Evolutionary conservation across 1,139 yeast genomes (phyloP).

Genomic region (Yamadazyma dushanensis): DNA sequence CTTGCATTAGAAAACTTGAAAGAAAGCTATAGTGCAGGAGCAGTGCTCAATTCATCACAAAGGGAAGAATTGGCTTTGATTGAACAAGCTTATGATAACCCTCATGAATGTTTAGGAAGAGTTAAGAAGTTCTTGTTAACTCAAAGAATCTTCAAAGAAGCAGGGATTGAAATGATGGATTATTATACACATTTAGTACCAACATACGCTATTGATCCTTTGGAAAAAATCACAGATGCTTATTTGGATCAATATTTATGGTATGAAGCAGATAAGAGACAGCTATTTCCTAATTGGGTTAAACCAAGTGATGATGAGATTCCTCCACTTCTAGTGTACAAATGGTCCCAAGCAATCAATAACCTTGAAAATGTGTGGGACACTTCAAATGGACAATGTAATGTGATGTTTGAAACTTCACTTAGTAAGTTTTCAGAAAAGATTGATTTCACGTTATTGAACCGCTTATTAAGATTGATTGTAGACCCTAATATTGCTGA

Average conservation of each 20-base stretch:
- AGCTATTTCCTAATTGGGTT: conserved; percentile 92
- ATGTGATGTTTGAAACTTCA: conserved; percentile 80
- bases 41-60: conserved; percentile 80
- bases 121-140: conserved; percentile 81
- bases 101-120: conserved; percentile 87
- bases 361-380: conserved; percentile 81
- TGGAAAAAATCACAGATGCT: conserved; percentile 95
- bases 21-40: conserved; percentile 80
- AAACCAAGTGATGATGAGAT: conserved; percentile 95
- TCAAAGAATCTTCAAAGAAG: conserved; percentile 91
- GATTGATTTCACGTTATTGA: conserved; percentile 82
- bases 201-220: conserved; percentile 83
- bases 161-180: conserved; percentile 88
- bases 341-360: conserved; percentile 95
- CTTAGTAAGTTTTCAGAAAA: conserved; percentile 76
- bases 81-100: conserved; percentile 96
- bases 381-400: conserved; percentile 67
- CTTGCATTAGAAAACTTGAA: conserved; percentile 88
- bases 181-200: conserved; percentile 83
- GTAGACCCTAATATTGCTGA: conserved; percentile 94
- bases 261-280: conserved; percentile 91
- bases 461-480: conserved; percentile 74
- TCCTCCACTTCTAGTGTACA: conserved; percentile 87
- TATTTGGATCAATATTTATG: conserved; percentile 93
- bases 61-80: conserved; percentile 91